Conservation (phyloP, 192 early-diverging fungal species). For the Rhizophlyctis rosea region DNA sequence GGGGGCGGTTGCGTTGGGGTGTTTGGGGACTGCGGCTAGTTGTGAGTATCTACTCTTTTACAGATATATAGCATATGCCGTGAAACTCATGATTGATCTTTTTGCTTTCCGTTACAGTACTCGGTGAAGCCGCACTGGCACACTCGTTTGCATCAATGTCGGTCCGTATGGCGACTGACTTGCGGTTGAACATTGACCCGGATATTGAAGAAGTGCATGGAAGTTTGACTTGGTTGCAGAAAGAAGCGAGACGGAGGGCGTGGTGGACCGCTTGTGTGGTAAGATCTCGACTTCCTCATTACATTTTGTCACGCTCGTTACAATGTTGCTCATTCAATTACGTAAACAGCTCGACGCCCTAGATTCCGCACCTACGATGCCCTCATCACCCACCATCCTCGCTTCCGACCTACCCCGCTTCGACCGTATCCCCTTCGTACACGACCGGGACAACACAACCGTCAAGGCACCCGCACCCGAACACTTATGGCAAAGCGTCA, state of each 20-base stretch:
- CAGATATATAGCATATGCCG: too few species aligned
- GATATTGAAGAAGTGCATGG: slow-evolving; percentile 32
- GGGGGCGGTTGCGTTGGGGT: slow-evolving; percentile 9
- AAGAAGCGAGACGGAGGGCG: slow-evolving; percentile 16
- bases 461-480: slow-evolving; percentile 19
- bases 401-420: slow-evolving; percentile 12
- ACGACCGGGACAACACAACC: slow-evolving; percentile 15
- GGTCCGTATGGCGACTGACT: neutral
- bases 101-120: neutral
- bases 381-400: slow-evolving; percentile 5
- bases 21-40: slow-evolving; percentile 12
- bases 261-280: slow-evolving; percentile 25
- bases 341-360: slow-evolving; percentile 14
- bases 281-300: neutral
- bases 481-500: slow-evolving; percentile 18
- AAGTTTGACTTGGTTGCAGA: slow-evolving; percentile 13
- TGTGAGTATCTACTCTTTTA: neutral
- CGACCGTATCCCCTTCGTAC: slow-evolving; percentile 14
- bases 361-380: neutral
- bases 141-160: slow-evolving; percentile 2
- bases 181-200: slow-evolving; percentile 23
- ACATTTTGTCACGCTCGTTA: neutral
- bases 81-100: neutral
- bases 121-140: slow-evolving; percentile 5
- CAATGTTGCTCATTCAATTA: neutral